Percentiles rank a stretch among this genome's conserved stretches.
Conservation (phyloP, 768 basidiomycete species). For the Leccinum broughii region DNA sequence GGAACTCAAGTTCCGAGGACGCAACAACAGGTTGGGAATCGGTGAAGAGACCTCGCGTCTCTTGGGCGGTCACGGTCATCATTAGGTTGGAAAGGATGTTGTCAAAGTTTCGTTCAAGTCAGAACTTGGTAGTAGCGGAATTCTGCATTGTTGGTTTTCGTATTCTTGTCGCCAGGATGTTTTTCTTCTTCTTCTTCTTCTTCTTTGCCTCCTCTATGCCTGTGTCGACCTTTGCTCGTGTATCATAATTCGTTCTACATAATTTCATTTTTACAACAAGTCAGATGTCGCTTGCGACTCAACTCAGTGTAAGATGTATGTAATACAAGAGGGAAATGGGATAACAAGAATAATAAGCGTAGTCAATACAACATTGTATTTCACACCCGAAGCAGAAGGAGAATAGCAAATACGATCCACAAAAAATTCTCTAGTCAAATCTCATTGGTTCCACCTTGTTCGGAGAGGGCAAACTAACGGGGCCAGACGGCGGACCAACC, state of each 20-base stretch:
- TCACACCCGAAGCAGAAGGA: conserved; percentile 7
- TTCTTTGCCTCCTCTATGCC: conserved; percentile 1
- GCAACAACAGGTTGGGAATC: conserved; percentile 33
- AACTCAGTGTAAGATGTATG: conserved; percentile 6
- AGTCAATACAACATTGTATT: conserved; percentile 10
- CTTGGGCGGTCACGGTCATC: conserved; percentile 26
- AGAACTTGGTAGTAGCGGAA: background rate
- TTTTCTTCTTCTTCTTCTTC: background rate
- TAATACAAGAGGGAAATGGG: conserved; percentile 22
- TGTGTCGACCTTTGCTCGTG: conserved; percentile 4
- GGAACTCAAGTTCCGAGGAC: conserved; percentile 36
- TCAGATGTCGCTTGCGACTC: conserved; percentile 12
- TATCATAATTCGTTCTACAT: conserved; percentile 18
- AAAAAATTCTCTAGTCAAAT: conserved; percentile 32
- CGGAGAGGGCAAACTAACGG: conserved; percentile 39
- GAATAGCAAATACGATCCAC: background rate
- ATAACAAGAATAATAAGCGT: conserved; percentile 13
- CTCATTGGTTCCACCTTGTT: conserved; percentile 46
- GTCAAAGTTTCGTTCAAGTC: background rate
- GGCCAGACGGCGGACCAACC: conserved; percentile 14
- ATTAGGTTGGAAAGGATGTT: background rate
- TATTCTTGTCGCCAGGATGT: conserved; percentile 1
- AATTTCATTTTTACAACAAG: conserved; percentile 11
- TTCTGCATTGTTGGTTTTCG: conserved; percentile 4
- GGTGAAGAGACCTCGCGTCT: conserved; percentile 35